These are phyloP conservation scores for Samsoniella hepiali DNA, from an alignment of 2,329 filamentous ascomycete genomes.

Conservation along the genomic window DNA sequence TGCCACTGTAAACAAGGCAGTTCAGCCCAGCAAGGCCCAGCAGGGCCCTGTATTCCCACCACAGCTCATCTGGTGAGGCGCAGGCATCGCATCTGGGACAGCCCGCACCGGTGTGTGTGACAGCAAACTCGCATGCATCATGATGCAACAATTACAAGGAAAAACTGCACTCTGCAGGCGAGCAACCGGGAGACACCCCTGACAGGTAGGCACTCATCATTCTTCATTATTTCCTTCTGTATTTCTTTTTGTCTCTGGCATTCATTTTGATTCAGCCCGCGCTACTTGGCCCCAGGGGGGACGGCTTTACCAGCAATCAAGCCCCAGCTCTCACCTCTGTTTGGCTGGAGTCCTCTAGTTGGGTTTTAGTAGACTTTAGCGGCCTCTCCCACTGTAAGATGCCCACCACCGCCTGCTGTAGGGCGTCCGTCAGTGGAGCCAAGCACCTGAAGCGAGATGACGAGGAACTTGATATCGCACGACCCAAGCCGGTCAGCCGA, in stretches of 20 bases:
- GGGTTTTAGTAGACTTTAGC: not conserved
- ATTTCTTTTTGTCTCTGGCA: not conserved
- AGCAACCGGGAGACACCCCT: not conserved
- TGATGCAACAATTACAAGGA: not conserved
- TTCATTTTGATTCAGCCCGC: not conserved
- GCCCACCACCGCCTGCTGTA: not conserved
- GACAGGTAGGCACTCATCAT: not conserved
- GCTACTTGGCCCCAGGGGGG: not conserved
- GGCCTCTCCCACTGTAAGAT: not conserved
- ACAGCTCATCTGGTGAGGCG: not conserved
- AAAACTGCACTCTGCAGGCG: not conserved
- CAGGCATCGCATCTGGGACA: not conserved
- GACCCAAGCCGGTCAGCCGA: not conserved
- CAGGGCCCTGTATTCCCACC: not conserved
- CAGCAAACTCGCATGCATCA: not conserved
- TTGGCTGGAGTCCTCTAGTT: not conserved
- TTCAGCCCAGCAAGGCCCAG: slow-evolving; percentile 9
- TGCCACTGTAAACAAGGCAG: not conserved
- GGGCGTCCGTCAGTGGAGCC: not conserved
- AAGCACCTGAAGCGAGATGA: slow-evolving; percentile 9
- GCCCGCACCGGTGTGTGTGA: not conserved
- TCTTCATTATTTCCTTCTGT: not conserved
- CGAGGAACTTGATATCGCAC: slow-evolving; percentile 2
- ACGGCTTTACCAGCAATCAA: too few relatives aligned
- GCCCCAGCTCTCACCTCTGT: too few relatives aligned